Conservation (phyloP, 371 early-diverging fungal species). For the Choanephora cucurbitarum region DNA sequence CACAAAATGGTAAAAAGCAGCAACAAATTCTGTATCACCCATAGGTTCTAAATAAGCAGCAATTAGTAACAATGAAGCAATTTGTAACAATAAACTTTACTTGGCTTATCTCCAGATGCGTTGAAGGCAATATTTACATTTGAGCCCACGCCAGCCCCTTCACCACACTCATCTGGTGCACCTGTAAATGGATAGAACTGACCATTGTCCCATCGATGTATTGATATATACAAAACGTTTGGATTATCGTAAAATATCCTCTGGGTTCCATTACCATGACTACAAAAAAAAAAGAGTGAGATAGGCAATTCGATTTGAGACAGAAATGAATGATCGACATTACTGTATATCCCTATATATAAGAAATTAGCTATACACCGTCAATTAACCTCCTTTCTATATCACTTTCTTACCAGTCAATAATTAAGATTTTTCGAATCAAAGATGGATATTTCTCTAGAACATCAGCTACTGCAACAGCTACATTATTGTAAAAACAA, state of each 20-base stretch:
- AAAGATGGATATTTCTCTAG: conserved; percentile 49
- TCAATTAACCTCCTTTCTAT: too few relatives aligned
- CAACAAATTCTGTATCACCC: conserved; percentile 70
- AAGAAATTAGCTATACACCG: too few relatives aligned
- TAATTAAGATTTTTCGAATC: conserved; percentile 57
- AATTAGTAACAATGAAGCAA: neutral
- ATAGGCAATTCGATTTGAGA: neutral
- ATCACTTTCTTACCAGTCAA: conserved; percentile 52
- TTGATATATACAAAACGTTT: conserved; percentile 65
- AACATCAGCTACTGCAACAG: conserved; percentile 59
- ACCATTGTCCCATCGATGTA: conserved; percentile 69
- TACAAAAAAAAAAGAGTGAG: conserved; percentile 15
- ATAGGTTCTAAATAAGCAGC: conserved; percentile 43
- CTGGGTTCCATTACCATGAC: conserved; percentile 71
- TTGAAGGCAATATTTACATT: conserved; percentile 69
- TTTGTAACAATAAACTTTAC: conserved; percentile 29
- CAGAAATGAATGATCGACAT: too few relatives aligned
- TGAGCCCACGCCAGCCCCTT: conserved; percentile 50
- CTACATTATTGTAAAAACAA: conserved; percentile 72
- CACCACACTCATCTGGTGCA: conserved; percentile 59
- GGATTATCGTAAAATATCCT: conserved; percentile 67
- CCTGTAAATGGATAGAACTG: conserved; percentile 65
- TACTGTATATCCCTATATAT: conserved; percentile 67
- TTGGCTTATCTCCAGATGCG: conserved; percentile 51
- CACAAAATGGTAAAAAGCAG: conserved; percentile 65